phyloP scores from a whole-genome alignment of 2,329 filamentous ascomycete genomes.

The Cladophialophora bantiana region DNA sequence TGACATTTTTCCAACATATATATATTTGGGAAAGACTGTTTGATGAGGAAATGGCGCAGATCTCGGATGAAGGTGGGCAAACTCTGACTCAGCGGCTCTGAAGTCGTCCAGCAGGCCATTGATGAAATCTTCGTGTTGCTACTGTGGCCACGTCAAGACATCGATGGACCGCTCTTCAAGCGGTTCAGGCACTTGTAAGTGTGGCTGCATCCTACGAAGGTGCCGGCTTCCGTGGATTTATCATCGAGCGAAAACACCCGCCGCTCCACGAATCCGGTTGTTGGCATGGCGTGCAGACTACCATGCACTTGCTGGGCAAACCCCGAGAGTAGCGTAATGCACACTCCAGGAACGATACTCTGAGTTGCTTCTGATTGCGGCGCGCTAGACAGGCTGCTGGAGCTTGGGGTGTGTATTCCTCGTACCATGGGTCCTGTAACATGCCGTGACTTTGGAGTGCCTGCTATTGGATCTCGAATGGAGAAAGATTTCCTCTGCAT shows the following conservation, averaged over 20 bases:
- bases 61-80: not conserved
- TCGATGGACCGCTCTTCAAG: not conserved
- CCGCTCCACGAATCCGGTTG: not conserved
- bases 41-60: not conserved
- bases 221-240: not conserved
- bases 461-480: not conserved
- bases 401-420: not conserved
- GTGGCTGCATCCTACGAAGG: not conserved
- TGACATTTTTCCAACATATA: not conserved
- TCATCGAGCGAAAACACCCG: not conserved
- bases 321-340: not conserved
- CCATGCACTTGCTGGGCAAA: not conserved
- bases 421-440: not conserved
- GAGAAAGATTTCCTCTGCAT: not conserved
- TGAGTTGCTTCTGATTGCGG: not conserved
- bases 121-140: not conserved
- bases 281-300: not conserved
- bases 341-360: not conserved
- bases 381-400: not conserved
- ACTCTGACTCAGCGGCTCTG: constrained; percentile 1
- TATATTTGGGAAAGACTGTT: not conserved
- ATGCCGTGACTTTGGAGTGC: not conserved
- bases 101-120: not conserved
- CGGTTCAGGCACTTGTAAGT: not conserved
- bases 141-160: not conserved